Base-by-base conservation (phyloP, 192 early-diverging fungal species). In the Backusella luteola region DNA sequence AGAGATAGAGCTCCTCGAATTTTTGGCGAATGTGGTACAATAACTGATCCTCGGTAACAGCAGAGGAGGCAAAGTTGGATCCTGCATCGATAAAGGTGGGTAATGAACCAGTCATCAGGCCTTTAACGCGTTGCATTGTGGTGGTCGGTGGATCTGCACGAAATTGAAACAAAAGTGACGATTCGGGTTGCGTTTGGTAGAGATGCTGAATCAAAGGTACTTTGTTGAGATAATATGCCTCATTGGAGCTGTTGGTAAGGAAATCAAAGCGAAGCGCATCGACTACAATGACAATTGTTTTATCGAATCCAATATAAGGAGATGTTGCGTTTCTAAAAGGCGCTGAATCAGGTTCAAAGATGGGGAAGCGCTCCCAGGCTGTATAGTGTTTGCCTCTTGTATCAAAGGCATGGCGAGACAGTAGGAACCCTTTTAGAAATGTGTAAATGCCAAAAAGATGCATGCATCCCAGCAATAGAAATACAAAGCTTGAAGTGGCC, bases 21-120 rank as follows among this genome's bases (percentile, higher is more conserved):
- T 69, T 44, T 15, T 53, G 19, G 8, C 14, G 26, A 3, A 80
- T 23, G 17, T 90, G 86, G 38, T 80, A 76, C n/a, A 95, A 81
- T 79, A 91, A 85, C 78, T 92, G 91, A 81, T 95, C 94, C 77
- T 95, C 93, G 38, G 83, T 82, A 26, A 95, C 89, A 1, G 89
- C 87, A 1, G 89, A 88, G 17, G 90, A 90, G 0, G 91, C 91
- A 88, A 95, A 95, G 77, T 94, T 95, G 66, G 87, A 86, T 32
- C 93, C 92, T 4, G 93, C 91, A 77, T 95, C 94, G 67, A 94
- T 92, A 77, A 95, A 93, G 1, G 94, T 94, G 6, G 94, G 94
- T 46, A 95, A 85, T 21, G 93, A 89, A 4, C 94, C 94, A 1
- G 94, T 95, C 41, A 90, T 93, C 26, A 95, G 75, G 0, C 88